A percentile compares a stretch with the other conserved stretches of the same genome.
phyloP scores from a whole-genome alignment of 495 filamentous ascomycete genomes.

The Neurospora intermedia region DNA sequence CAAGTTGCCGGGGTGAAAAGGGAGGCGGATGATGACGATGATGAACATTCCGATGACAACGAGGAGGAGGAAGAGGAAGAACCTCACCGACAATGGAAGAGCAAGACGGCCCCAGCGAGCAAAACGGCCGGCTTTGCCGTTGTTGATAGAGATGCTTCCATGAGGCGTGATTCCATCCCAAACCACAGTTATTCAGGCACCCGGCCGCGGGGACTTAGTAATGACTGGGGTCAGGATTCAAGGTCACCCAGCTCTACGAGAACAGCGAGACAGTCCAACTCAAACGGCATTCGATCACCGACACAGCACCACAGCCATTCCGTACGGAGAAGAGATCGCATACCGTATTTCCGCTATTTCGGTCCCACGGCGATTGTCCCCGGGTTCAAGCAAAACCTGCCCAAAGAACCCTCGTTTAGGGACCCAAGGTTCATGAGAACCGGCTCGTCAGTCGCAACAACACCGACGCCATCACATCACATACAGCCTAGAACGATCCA shows the following conservation, averaged over 20 bases:
- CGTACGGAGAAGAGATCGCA: conserved; percentile 40
- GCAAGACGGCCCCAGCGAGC: conserved; percentile 4
- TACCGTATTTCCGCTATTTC: conserved; percentile 82
- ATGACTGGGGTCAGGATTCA: conserved; percentile 21
- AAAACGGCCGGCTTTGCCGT: conserved; percentile 15
- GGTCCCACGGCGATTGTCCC: conserved; percentile 83
- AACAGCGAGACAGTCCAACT: conserved; percentile 11
- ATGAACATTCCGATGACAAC: conserved; percentile 15
- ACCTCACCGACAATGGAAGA: conserved; percentile 26
- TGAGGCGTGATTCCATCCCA: conserved; percentile 16
- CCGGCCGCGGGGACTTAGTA: conserved; percentile 10
- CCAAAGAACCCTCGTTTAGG: neutral
- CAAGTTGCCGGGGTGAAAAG: conserved; percentile 14
- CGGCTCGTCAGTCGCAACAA: neutral
- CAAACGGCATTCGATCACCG: conserved; percentile 30
- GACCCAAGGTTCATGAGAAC: neutral
- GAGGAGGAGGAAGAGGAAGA: conserved; percentile 22
- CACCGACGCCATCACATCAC: conserved; percentile 10
- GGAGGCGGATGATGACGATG: conserved; percentile 13
- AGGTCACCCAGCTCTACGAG: conserved; percentile 13
- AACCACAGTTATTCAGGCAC: conserved; percentile 9
- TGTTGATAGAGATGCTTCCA: conserved; percentile 1
- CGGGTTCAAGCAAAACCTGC: conserved; percentile 84
- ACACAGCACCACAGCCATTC: conserved; percentile 32
- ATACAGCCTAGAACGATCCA: conserved; percentile 33